Conservation (phyloP, 495 filamentous ascomycete genomes). For the Cairneyella variabilis region DNA sequence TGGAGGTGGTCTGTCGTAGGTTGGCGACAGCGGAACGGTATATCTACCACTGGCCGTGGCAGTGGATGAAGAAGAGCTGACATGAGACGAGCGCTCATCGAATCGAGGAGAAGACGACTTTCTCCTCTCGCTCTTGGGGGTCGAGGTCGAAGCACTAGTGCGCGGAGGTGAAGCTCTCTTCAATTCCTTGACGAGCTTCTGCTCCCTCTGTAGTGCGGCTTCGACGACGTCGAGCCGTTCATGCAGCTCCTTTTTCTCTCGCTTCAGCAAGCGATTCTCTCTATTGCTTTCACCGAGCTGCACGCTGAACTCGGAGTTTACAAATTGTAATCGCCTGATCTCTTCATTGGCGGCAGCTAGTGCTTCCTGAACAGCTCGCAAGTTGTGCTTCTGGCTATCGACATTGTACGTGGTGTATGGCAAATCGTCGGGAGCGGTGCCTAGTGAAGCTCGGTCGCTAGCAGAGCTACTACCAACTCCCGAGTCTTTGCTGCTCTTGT, state of each 20-base stretch:
- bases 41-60: too few species aligned
- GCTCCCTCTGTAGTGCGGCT: slow-evolving; percentile 20
- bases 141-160: neutral
- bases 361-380: slow-evolving; percentile 22
- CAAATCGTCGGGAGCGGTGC: slow-evolving; percentile 8
- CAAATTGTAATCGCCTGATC: slow-evolving; percentile 4
- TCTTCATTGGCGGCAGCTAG: slow-evolving; percentile 48
- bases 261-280: slow-evolving; percentile 31
- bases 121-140: neutral
- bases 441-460: slow-evolving; percentile 21
- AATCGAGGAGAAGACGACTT: neutral
- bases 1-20: neutral
- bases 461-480: slow-evolving; percentile 17
- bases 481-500: slow-evolving; percentile 17
- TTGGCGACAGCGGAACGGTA: neutral
- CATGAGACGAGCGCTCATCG: neutral
- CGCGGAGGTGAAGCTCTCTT: neutral
- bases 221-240: slow-evolving; percentile 23
- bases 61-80: too few species aligned
- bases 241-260: slow-evolving; percentile 28
- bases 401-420: slow-evolving; percentile 9
- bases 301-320: slow-evolving; percentile 17
- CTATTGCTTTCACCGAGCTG: slow-evolving; percentile 38
- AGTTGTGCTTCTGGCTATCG: slow-evolving; percentile 12
- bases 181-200: neutral